phyloP scores from a whole-genome alignment of 2,329 filamentous ascomycete genomes.

The Thielaviopsis ethacetica region DNA sequence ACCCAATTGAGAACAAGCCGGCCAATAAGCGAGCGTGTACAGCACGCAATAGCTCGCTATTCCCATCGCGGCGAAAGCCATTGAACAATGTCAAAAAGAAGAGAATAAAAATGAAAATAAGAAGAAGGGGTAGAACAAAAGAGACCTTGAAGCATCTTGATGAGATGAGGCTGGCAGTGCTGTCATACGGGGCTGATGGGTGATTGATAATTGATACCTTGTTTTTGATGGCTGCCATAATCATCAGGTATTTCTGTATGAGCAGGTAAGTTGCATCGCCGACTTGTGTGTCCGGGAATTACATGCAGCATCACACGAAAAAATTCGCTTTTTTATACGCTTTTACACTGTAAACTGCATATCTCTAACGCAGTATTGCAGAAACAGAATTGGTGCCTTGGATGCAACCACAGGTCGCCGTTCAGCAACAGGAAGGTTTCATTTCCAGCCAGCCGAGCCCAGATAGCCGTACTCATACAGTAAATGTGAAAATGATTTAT shows the following conservation, averaged over 20 bases:
- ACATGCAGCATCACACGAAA: neutral
- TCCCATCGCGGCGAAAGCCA: constrained; percentile 13
- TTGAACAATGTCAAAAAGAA: too few relatives aligned
- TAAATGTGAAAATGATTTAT: neutral
- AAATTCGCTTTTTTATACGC: neutral
- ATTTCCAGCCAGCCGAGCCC: neutral
- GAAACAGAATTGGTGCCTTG: neutral
- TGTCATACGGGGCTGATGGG: too few relatives aligned
- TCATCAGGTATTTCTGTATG: neutral
- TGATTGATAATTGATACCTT: neutral
- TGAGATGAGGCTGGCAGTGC: neutral
- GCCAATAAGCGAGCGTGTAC: constrained; percentile 18
- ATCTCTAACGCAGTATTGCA: neutral
- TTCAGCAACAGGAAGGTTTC: neutral
- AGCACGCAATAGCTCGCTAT: constrained; percentile 20
- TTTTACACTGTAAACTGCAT: neutral
- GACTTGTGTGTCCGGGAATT: neutral
- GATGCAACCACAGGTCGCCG: neutral
- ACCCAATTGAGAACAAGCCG: constrained; percentile 12
- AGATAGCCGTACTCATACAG: neutral
- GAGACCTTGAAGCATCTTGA: neutral
- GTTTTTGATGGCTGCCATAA: neutral
- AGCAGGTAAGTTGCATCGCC: neutral
- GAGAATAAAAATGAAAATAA: constrained; percentile 6
- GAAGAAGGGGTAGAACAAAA: neutral